A percentile compares a stretch with the other conserved stretches of the same genome.
phyloP scores from a whole-genome alignment of 306 rosid genomes.

The Calophaca sinica region DNA sequence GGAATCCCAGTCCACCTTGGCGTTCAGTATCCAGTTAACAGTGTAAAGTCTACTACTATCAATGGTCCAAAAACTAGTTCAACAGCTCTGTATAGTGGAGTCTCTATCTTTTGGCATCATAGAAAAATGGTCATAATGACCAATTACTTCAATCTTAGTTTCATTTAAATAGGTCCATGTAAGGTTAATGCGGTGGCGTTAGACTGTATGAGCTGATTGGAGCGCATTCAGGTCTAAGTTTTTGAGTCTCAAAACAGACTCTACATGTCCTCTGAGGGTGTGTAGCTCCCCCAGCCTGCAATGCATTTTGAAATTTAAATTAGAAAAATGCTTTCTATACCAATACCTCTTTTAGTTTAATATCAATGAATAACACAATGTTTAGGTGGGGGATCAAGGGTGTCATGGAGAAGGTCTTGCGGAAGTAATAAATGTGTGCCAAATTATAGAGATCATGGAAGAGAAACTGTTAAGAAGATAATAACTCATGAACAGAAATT shows the following conservation, averaged over 20 bases:
- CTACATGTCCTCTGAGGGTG: slow-evolving; percentile 79
- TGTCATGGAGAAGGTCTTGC: background rate
- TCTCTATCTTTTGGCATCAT: slow-evolving; percentile 28
- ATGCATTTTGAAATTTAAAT: slow-evolving; percentile 18
- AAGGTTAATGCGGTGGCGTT: slow-evolving; percentile 28
- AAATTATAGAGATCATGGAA: slow-evolving; percentile 21
- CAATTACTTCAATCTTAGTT: slow-evolving; percentile 43
- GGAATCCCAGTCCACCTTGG: slow-evolving; percentile 24
- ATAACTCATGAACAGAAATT: background rate
- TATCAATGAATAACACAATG: background rate
- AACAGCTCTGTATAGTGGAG: slow-evolving; percentile 34
- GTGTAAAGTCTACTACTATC: slow-evolving; percentile 33
- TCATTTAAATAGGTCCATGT: slow-evolving; percentile 17
- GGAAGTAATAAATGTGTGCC: slow-evolving; percentile 8
- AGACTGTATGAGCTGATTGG: slow-evolving; percentile 74
- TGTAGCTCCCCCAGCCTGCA: slow-evolving; percentile 80
- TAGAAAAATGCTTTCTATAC: slow-evolving; percentile 24
- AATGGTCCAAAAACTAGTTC: slow-evolving; percentile 36
- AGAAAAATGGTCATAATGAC: slow-evolving; percentile 15
- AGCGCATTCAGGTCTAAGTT: slow-evolving; percentile 58
- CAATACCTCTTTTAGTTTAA: background rate
- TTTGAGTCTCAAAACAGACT: slow-evolving; percentile 76
- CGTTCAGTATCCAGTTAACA: slow-evolving; percentile 29
- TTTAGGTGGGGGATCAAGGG: background rate
- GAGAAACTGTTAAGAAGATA: background rate